A percentile compares a stretch with the other conserved stretches of the same genome.
Conservation (phyloP, 2,329 filamentous ascomycete genomes). For the Colletotrichum sp. region DNA sequence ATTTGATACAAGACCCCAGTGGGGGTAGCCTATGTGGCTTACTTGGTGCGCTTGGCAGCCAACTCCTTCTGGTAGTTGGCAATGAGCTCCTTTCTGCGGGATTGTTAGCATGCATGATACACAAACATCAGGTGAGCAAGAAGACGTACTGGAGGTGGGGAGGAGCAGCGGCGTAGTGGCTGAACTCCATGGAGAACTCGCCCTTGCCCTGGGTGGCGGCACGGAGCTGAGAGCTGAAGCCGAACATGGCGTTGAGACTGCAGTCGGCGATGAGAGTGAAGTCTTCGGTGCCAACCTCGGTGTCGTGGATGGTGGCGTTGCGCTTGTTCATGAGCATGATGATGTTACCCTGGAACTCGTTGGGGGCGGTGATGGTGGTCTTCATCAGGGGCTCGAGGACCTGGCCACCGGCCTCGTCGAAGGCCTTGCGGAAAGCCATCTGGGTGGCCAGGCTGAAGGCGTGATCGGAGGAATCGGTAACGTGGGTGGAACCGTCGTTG, state of each 20-base stretch:
- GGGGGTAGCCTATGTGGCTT: conserved; percentile 20
- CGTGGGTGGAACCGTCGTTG: conserved; percentile 95
- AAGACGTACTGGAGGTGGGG: conserved; percentile 82
- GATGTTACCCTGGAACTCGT: conserved; percentile 97
- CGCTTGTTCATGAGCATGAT: conserved; percentile 97
- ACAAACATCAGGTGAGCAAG: background rate
- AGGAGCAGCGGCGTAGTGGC: conserved; percentile 88
- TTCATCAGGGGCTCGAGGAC: conserved; percentile 98
- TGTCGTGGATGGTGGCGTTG: conserved; percentile 92
- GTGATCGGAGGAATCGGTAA: conserved; percentile 97
- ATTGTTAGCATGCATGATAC: conserved; percentile 28
- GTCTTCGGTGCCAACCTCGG: conserved; percentile 91
- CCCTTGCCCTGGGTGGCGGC: conserved; percentile 98
- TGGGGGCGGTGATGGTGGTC: conserved; percentile 92
- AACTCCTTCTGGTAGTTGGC: conserved; percentile 65
- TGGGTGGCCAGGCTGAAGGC: conserved; percentile 94
- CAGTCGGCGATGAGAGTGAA: conserved; percentile 93
- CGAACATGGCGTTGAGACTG: conserved; percentile 96
- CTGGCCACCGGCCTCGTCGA: conserved; percentile 78
- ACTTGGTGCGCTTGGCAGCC: conserved; percentile 61
- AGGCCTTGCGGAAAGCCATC: conserved; percentile 95
- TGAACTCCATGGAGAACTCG: conserved; percentile 99
- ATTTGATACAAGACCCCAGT: background rate
- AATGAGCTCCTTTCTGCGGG: conserved; percentile 59
- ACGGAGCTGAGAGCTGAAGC: conserved; percentile 88